Conservation (phyloP, 108 stramenopile species). For the Skeletonema costatum region DNA sequence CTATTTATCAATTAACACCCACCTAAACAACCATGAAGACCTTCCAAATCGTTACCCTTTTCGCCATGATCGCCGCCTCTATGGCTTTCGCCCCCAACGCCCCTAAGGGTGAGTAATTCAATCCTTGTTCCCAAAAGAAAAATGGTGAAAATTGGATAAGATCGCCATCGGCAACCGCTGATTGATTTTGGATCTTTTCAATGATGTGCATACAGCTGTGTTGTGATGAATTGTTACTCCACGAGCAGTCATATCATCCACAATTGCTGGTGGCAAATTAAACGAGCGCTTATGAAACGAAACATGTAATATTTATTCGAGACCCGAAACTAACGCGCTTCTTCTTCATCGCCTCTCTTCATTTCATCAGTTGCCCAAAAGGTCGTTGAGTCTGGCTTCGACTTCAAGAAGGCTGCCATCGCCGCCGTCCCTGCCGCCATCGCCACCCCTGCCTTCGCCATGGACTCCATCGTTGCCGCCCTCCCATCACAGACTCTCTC, state of each 20-base stretch:
- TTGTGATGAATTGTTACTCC: too few species aligned
- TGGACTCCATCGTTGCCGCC: conserved; percentile 79
- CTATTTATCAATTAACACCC: not conserved
- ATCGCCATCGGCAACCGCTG: not conserved
- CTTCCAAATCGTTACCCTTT: conserved; percentile 80
- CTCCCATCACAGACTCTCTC: conserved; percentile 84
- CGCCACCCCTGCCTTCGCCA: conserved; percentile 81
- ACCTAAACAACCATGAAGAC: conserved; percentile 77
- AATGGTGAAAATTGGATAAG: not conserved
- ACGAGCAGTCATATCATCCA: not conserved
- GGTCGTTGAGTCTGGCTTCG: conserved; percentile 48
- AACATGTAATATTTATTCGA: not conserved
- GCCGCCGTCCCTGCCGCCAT: conserved; percentile 73
- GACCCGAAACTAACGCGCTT: not conserved
- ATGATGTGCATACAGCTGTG: not conserved
- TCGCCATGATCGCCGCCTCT: conserved; percentile 72
- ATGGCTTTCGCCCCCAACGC: conserved; percentile 85
- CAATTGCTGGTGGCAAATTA: not conserved
- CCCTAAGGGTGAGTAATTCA: conserved; percentile 61
- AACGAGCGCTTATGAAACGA: not conserved
- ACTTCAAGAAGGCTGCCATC: conserved; percentile 59
- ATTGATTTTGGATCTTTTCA: not conserved
- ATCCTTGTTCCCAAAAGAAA: not conserved
- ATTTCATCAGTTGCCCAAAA: conserved; percentile 53
- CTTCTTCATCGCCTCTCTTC: not conserved